Conservation (phyloP, 495 filamentous ascomycete species). For the Hypoxylon subgilvum region DNA sequence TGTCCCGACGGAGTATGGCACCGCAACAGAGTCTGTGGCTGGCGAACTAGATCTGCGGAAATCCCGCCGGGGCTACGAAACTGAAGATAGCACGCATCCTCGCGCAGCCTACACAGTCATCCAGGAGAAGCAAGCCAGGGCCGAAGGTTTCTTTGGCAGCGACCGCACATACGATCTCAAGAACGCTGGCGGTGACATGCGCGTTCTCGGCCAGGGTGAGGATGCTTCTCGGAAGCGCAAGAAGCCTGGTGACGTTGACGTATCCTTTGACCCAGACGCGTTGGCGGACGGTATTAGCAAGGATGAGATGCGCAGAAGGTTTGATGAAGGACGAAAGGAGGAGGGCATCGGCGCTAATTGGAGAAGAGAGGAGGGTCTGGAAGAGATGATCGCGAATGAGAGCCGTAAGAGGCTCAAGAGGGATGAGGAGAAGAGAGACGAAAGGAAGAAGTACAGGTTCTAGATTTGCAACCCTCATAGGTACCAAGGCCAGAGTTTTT, state of each 20-base stretch:
- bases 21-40: conserved; percentile 69
- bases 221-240: conserved; percentile 80
- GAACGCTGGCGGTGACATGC: conserved; percentile 44
- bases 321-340: conserved; percentile 76
- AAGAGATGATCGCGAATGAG: conserved; percentile 95
- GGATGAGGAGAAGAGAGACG: conserved; percentile 74
- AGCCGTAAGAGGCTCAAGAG: conserved; percentile 85
- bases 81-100: conserved; percentile 77
- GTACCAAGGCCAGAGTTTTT: neutral
- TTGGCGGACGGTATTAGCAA: conserved; percentile 76
- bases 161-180: conserved; percentile 88
- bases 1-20: conserved; percentile 76
- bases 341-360: conserved; percentile 70
- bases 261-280: conserved; percentile 83
- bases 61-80: conserved; percentile 82
- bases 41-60: conserved; percentile 94
- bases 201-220: conserved; percentile 81
- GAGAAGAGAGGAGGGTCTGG: conserved; percentile 90
- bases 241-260: conserved; percentile 93
- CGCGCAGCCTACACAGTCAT: conserved; percentile 86
- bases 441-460: conserved; percentile 50
- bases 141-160: conserved; percentile 93
- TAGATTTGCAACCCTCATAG: conserved; percentile 14
- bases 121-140: conserved; percentile 80
- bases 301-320: conserved; percentile 63